A percentile compares a stretch with the other conserved stretches of the same genome.
These are phyloP conservation scores for Liriodendron chinense DNA, from an alignment of 164 flowering plant species.

Conservation along the genomic window DNA sequence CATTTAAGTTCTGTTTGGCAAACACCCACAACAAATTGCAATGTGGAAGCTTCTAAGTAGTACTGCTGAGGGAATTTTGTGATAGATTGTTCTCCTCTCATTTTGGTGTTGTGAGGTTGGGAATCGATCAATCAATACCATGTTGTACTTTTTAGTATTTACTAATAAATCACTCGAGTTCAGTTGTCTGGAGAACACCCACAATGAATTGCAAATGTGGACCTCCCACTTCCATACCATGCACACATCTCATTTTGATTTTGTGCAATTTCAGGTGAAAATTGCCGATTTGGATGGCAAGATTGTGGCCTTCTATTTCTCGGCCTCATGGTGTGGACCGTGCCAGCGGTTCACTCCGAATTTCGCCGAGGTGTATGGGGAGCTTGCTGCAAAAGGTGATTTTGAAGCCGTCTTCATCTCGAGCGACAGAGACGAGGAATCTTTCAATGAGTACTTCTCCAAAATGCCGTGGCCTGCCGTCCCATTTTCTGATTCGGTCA, in stretches of 20 bases:
- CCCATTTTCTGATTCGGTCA: constrained; percentile 63
- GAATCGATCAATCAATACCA: too few species aligned
- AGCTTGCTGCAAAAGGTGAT: constrained; percentile 35
- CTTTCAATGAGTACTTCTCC: constrained; percentile 54
- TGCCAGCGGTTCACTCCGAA: constrained; percentile 50
- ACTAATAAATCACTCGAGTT: too few species aligned
- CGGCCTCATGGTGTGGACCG: constrained; percentile 70
- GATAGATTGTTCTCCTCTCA: too few species aligned
- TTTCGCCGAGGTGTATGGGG: constrained; percentile 46
- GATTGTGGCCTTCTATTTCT: constrained; percentile 44
- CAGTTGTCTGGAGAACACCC: too few species aligned
- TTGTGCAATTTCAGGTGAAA: constrained; percentile 37
- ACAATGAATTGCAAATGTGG: too few species aligned
- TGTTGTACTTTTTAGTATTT: too few species aligned
- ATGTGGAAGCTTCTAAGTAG: too few species aligned
- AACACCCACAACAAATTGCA: too few species aligned
- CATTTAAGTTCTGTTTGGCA: too few species aligned
- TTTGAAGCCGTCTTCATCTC: constrained; percentile 61
- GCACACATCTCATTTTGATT: neutral
- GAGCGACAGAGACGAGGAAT: constrained; percentile 49
- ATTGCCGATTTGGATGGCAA: constrained; percentile 49
- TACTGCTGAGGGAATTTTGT: too few species aligned
- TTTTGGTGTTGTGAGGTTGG: too few species aligned
- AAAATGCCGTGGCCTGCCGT: constrained; percentile 85
- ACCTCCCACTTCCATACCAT: too few species aligned